Percentiles rank a stretch among this genome's conserved stretches.
Conservation (phyloP, 2,329 filamentous ascomycete species). For the Cordyceps sp. region DNA sequence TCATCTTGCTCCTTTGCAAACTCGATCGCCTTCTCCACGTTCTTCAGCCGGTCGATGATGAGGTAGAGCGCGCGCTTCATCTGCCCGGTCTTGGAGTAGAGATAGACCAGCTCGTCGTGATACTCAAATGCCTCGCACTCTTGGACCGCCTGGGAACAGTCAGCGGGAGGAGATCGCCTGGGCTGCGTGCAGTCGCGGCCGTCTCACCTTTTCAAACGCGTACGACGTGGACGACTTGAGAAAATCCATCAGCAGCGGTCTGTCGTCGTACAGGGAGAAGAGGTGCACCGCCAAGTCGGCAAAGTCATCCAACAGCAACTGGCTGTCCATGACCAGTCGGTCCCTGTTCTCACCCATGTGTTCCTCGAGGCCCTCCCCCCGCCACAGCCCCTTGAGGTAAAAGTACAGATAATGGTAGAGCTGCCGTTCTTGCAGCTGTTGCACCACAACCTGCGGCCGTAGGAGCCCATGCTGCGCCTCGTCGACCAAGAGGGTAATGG, state of each 20-base stretch:
- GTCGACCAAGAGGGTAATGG: slow-evolving; percentile 72
- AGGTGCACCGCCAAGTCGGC: slow-evolving; percentile 75
- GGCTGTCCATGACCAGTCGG: slow-evolving; percentile 39
- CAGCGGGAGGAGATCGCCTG: slow-evolving; percentile 1
- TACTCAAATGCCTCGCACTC: slow-evolving; percentile 71
- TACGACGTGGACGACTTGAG: slow-evolving; percentile 74
- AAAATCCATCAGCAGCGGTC: slow-evolving; percentile 69
- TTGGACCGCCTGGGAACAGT: slow-evolving; percentile 37
- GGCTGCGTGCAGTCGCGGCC: too few relatives aligned
- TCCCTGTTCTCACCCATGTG: slow-evolving; percentile 36
- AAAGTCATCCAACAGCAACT: slow-evolving; percentile 65
- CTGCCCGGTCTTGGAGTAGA: slow-evolving; percentile 89
- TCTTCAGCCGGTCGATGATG: slow-evolving; percentile 82
- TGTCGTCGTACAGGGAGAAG: slow-evolving; percentile 76
- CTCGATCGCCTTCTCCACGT: slow-evolving; percentile 81
- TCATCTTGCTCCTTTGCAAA: slow-evolving; percentile 93
- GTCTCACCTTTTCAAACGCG: slow-evolving; percentile 54
- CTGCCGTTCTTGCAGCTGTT: slow-evolving; percentile 53
- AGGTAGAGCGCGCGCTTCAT: slow-evolving; percentile 82
- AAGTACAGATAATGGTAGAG: slow-evolving; percentile 72
- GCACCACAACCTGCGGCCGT: slow-evolving; percentile 57
- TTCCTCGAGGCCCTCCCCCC: slow-evolving; percentile 47
- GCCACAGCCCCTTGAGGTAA: slow-evolving; percentile 79
- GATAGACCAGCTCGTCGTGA: slow-evolving; percentile 84
- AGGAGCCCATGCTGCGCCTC: slow-evolving; percentile 85